A percentile compares a stretch with the other conserved stretches of the same genome.
phyloP scores from a whole-genome alignment of 2,329 filamentous ascomycete genomes.

The Trichoderma koningii region DNA sequence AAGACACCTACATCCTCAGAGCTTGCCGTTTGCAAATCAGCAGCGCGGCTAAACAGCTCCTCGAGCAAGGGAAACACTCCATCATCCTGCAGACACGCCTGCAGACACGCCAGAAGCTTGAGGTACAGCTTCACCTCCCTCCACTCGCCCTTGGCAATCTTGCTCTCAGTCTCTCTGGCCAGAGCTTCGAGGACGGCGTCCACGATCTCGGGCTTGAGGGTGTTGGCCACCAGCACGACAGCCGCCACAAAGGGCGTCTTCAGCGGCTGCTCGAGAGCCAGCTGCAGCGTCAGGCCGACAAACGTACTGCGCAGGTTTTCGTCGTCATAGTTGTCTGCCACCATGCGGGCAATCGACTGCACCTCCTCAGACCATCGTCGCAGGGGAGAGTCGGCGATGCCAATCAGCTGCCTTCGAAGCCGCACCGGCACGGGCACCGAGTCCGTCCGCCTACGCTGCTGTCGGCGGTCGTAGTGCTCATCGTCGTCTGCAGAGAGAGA shows the following conservation, averaged over 20 bases:
- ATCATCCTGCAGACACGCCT: conserved; percentile 76
- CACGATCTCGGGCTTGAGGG: conserved; percentile 72
- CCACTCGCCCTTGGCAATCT: conserved; percentile 76
- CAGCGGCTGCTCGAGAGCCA: conserved; percentile 87
- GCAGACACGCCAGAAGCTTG: conserved; percentile 85
- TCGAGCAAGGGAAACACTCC: conserved; percentile 84
- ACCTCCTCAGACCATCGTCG: conserved; percentile 79
- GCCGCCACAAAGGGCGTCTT: conserved; percentile 96
- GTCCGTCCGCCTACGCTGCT: conserved; percentile 73
- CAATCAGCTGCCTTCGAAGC: conserved; percentile 75
- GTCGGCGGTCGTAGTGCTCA: conserved; percentile 73
- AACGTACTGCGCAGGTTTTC: conserved; percentile 74
- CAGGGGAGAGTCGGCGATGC: conserved; percentile 79
- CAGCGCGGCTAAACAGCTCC: conserved; percentile 88
- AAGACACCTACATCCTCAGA: conserved; percentile 77
- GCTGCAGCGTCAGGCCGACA: conserved; percentile 70
- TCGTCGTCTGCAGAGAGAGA: conserved; percentile 58
- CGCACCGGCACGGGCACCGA: conserved; percentile 67
- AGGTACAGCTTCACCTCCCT: conserved; percentile 87
- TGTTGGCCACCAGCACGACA: conserved; percentile 77
- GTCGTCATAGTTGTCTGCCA: conserved; percentile 85
- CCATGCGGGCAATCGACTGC: conserved; percentile 69
- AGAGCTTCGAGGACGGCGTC: conserved; percentile 68
- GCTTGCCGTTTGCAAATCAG: conserved; percentile 87
- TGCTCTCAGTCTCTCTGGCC: conserved; percentile 63